Conservation (phyloP, 495 filamentous ascomycete species). For the Annulohypoxylon maeteangense region DNA sequence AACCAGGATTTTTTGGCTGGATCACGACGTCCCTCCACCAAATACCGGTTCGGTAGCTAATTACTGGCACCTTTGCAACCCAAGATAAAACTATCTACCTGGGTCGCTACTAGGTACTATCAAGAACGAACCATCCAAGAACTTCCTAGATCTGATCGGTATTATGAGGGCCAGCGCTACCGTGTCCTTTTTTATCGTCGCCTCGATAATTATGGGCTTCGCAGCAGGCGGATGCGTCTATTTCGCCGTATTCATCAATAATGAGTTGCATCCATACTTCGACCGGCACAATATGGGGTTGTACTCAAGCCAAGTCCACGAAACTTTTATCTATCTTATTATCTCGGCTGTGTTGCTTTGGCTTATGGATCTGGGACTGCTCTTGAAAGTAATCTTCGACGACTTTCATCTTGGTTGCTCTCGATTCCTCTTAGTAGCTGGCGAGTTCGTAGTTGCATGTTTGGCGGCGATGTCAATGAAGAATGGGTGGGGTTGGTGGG, state of each 20-base stretch:
- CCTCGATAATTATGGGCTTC: not conserved
- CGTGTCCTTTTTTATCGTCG: not conserved
- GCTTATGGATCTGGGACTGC: not conserved
- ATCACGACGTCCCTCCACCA: too few species aligned
- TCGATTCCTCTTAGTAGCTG: not conserved
- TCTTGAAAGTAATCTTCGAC: not conserved
- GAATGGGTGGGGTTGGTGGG: constrained; percentile 4
- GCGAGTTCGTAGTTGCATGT: not conserved
- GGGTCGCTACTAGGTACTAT: not conserved
- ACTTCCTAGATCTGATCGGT: not conserved
- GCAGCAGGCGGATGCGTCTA: constrained; percentile 2
- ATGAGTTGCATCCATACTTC: constrained; percentile 23
- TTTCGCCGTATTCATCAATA: constrained; percentile 17
- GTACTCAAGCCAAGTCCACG: not conserved
- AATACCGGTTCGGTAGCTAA: too few species aligned
- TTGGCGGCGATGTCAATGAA: not conserved
- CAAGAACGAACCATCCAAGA: not conserved
- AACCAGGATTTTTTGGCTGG: too few species aligned
- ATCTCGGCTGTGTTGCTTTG: constrained; percentile 2
- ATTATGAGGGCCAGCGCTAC: not conserved
- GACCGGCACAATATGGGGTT: not conserved
- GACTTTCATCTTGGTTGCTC: not conserved
- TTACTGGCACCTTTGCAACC: not conserved
- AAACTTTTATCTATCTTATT: not conserved
- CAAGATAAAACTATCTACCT: not conserved